phyloP scores from a whole-genome alignment of 352 stramenopile species.

The Pythium insidiosum region DNA sequence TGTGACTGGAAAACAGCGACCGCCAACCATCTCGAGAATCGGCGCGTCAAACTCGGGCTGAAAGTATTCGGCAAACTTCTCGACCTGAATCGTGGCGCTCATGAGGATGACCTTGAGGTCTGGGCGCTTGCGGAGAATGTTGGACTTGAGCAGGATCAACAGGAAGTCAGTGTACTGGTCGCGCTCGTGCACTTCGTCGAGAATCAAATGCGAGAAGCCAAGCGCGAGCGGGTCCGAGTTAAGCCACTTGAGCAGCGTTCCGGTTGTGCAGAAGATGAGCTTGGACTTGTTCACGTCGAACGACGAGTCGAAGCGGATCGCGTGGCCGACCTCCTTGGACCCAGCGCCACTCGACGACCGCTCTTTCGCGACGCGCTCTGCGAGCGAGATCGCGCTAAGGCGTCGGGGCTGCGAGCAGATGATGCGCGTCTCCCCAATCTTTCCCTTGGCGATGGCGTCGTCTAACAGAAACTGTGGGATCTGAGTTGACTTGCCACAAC shows the following conservation, averaged over 20 bases:
- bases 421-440: slow-evolving; percentile 56
- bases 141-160: slow-evolving; percentile 90
- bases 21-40: slow-evolving; percentile 71
- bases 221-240: slow-evolving; percentile 60
- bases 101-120: slow-evolving; percentile 93
- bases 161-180: slow-evolving; percentile 95
- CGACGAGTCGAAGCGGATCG: slow-evolving; percentile 87
- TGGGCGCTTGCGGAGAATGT: slow-evolving; percentile 67
- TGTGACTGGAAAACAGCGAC: slow-evolving; percentile 85
- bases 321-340: slow-evolving; percentile 84
- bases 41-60: slow-evolving; percentile 55
- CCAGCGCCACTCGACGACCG: slow-evolving; percentile 36
- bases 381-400: slow-evolving; percentile 88
- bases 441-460: slow-evolving; percentile 56
- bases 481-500: slow-evolving; percentile 91
- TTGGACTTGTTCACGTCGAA: slow-evolving; percentile 76
- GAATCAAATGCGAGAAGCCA: slow-evolving; percentile 90
- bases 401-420: slow-evolving; percentile 92
- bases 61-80: slow-evolving; percentile 93
- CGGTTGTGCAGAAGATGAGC: slow-evolving; percentile 98
- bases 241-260: slow-evolving; percentile 83
- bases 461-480: slow-evolving; percentile 93
- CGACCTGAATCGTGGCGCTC: slow-evolving; percentile 93
- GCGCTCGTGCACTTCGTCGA: slow-evolving; percentile 96
- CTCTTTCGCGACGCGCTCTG: slow-evolving; percentile 82